Percentiles rank a stretch among this genome's conserved stretches.
phyloP scores from a whole-genome alignment of 2,329 filamentous ascomycete genomes.

The Pseudocercospora crystallina region DNA sequence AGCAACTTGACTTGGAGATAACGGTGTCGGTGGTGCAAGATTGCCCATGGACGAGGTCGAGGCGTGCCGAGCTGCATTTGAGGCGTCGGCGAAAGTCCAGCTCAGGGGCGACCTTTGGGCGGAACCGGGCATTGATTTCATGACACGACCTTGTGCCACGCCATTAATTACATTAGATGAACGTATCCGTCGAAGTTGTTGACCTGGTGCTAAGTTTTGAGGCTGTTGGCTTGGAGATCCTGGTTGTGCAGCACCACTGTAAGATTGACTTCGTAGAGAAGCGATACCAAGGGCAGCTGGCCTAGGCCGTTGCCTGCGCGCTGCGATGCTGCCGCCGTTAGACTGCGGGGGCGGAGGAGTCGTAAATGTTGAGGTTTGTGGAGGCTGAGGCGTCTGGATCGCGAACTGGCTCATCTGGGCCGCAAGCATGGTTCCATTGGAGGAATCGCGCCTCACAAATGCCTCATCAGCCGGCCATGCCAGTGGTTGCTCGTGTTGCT shows the following conservation, averaged over 20 bases:
- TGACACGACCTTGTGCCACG: conserved; percentile 44
- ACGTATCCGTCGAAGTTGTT: conserved; percentile 54
- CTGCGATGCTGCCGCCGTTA: conserved; percentile 38
- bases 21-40: conserved; percentile 49
- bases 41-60: conserved; percentile 35
- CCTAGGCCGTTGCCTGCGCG: conserved; percentile 38
- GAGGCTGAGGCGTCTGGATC: conserved; percentile 34
- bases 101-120: conserved; percentile 51
- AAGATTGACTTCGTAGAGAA: conserved; percentile 43
- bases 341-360: conserved; percentile 35
- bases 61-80: conserved; percentile 41
- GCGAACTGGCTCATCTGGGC: conserved; percentile 39
- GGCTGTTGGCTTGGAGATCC: conserved; percentile 45
- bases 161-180: conserved; percentile 49
- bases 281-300: conserved; percentile 45
- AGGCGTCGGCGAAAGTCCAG: conserved; percentile 48
- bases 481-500: conserved; percentile 32
- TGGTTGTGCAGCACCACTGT: conserved; percentile 39
- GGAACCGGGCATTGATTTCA: conserved; percentile 46
- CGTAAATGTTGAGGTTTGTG: conserved; percentile 33
- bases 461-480: conserved; percentile 34
- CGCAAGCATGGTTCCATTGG: conserved; percentile 32
- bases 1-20: conserved; percentile 45
- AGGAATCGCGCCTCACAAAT: conserved; percentile 33
- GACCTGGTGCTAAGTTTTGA: conserved; percentile 69